phyloP scores from a whole-genome alignment of 2,329 filamentous ascomycete species.

The Alternaria arbusti region DNA sequence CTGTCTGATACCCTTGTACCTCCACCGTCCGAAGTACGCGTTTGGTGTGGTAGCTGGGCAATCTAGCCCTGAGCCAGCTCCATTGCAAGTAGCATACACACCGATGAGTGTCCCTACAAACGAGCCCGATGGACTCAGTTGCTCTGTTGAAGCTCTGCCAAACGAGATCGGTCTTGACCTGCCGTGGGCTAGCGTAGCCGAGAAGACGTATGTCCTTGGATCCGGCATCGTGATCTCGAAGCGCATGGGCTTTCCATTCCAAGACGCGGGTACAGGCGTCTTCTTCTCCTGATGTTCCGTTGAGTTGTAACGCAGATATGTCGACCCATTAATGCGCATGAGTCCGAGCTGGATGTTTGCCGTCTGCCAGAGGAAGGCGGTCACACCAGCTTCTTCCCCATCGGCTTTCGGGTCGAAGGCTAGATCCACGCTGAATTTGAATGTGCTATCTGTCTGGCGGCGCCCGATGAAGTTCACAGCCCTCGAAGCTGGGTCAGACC shows the following conservation, averaged over 20 bases:
- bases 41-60: conserved; percentile 44
- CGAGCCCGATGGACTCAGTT: conserved; percentile 6
- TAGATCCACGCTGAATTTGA: conserved; percentile 59
- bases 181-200: not conserved
- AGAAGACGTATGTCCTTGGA: conserved; percentile 3
- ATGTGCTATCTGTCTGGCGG: conserved; percentile 61
- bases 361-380: conserved; percentile 59
- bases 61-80: conserved; percentile 33
- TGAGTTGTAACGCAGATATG: conserved; percentile 53
- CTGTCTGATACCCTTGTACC: conserved; percentile 42
- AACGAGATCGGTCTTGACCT: not conserved
- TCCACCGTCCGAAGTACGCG: conserved; percentile 58
- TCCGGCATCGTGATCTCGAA: conserved; percentile 12
- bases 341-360: conserved; percentile 58
- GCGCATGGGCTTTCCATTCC: conserved; percentile 44
- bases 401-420: conserved; percentile 33
- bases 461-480: conserved; percentile 60
- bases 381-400: conserved; percentile 60
- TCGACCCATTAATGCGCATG: conserved; percentile 15
- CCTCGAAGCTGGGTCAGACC: conserved; percentile 52
- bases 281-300: conserved; percentile 43
- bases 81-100: conserved; percentile 61
- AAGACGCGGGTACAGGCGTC: conserved; percentile 49
- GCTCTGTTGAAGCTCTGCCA: conserved; percentile 17
- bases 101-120: conserved; percentile 57